Evolutionary conservation across 2,329 filamentous ascomycete species (phyloP), one percentile per base, ranked within the genome.

Genomic region (Cordyceps militaris): DNA sequence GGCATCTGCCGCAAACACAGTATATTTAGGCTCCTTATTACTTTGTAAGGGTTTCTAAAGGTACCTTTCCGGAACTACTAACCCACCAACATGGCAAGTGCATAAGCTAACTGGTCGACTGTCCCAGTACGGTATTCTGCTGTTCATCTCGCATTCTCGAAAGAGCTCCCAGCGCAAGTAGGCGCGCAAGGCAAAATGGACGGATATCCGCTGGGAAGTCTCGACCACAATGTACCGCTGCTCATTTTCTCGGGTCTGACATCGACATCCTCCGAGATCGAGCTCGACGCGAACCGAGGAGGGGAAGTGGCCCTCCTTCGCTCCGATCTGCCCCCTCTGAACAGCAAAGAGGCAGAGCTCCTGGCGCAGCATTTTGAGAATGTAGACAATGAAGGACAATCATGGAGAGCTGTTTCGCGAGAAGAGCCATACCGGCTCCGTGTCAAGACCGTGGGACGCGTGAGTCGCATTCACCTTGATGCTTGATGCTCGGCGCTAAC

Each of bases 181-280:
- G 57, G 36, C 56, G 36, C 47, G 47, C 26, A 43, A 51, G 34
- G 58, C 60, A 60, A 68, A 64, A 61, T 94, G 89, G 88, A 94
- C 72, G 88, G 82, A 66, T 93, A 91, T 73, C 88, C 89, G 56
- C 71, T 76, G 59, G 87, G 87, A 72, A 96, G 92, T 76, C 79
- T 96, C 71, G 84, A 86, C 70, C 91, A 94, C 74, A 95, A 94
- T 73, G 80, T 95, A 66, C 93, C 93, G 36, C 80, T 96, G 58
- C 75, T 97, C 61, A 77, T 95, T 48, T 81, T 96, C 34, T 91
- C 91, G 38, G 94, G 93, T 13, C 80, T 97, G 73, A 67, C 68
- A 68, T 63, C 65, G 59, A 46, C 74, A 71, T 65, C 68, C 26
- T 63, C 77, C 63, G 67, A 76, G 63, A 70, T 76, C 59, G 66